These are phyloP conservation scores for Phoma sp. DNA, from an alignment of 2,329 filamentous ascomycete genomes.

Conservation along the genomic window DNA sequence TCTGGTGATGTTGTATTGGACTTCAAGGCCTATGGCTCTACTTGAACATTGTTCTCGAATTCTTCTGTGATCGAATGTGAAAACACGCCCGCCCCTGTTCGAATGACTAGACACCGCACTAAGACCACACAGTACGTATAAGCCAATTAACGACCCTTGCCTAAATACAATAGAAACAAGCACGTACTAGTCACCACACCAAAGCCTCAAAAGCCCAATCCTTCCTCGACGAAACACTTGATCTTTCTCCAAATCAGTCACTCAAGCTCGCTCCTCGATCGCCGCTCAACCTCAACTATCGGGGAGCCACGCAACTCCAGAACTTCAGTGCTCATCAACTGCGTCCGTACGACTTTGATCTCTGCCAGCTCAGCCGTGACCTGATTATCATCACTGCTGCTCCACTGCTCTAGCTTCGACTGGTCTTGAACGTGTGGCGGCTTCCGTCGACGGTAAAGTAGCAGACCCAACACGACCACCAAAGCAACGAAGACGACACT, in stretches of 20 bases:
- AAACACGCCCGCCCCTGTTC: too few species aligned
- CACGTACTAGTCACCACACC: too few species aligned
- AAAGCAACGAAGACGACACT: background rate
- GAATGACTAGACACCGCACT: too few species aligned
- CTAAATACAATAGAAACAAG: too few species aligned
- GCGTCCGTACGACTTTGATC: background rate
- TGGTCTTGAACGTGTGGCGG: background rate
- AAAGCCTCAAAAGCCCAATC: too few species aligned
- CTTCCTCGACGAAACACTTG: too few species aligned
- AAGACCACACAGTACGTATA: too few species aligned
- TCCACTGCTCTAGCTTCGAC: background rate
- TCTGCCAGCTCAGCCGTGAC: background rate
- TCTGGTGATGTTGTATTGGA: too few species aligned
- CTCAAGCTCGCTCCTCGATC: background rate
- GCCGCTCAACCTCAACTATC: background rate
- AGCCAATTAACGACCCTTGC: too few species aligned
- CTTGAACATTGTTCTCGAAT: too few species aligned
- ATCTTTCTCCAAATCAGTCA: background rate
- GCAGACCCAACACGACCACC: background rate
- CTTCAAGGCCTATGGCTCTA: too few species aligned
- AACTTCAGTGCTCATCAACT: background rate
- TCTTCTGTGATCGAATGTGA: too few species aligned
- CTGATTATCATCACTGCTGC: background rate
- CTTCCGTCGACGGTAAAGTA: background rate
- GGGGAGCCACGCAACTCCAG: background rate